A percentile compares a stretch with the other conserved stretches of the same genome.
Evolutionary conservation across 495 filamentous ascomycete species (phyloP).

Genomic region (Talaromyces borbonicus): DNA sequence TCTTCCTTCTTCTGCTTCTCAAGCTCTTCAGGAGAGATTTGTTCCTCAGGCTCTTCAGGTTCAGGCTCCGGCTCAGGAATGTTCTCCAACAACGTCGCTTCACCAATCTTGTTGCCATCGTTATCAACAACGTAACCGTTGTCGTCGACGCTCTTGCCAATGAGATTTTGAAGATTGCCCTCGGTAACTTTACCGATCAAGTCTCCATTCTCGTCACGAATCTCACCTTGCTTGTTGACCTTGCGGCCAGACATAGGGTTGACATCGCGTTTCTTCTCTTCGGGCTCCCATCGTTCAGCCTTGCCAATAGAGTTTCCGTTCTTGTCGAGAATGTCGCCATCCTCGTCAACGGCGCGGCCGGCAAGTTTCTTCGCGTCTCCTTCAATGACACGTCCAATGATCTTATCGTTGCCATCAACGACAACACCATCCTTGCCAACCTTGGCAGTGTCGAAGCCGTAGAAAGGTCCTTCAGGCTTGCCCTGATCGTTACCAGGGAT

Average conservation of each 20-base stretch:
- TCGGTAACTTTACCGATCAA: constrained; percentile 62
- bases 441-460: constrained; percentile 53
- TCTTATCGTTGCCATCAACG: constrained; percentile 44
- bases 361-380: constrained; percentile 57
- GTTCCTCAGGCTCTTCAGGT: constrained; percentile 10
- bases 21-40: constrained; percentile 21
- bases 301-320: constrained; percentile 65
- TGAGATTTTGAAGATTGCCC: constrained; percentile 54
- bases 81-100: constrained; percentile 59
- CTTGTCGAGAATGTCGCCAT: constrained; percentile 65
- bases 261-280: constrained; percentile 47
- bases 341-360: constrained; percentile 65
- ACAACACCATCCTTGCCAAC: constrained; percentile 65
- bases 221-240: constrained; percentile 69
- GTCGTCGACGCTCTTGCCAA: constrained; percentile 66
- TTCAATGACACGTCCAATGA: constrained; percentile 56
- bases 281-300: constrained; percentile 63
- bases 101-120: constrained; percentile 62
- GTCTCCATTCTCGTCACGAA: constrained; percentile 65
- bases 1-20: constrained; percentile 45
- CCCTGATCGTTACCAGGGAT: constrained; percentile 55
- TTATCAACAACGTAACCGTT: constrained; percentile 67
- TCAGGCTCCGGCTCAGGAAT: constrained; percentile 31
- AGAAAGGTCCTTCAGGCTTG: constrained; percentile 59
- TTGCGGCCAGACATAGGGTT: constrained; percentile 60